Conservation (phyloP, 495 filamentous ascomycete species). For the Coniosporium apollinis region DNA sequence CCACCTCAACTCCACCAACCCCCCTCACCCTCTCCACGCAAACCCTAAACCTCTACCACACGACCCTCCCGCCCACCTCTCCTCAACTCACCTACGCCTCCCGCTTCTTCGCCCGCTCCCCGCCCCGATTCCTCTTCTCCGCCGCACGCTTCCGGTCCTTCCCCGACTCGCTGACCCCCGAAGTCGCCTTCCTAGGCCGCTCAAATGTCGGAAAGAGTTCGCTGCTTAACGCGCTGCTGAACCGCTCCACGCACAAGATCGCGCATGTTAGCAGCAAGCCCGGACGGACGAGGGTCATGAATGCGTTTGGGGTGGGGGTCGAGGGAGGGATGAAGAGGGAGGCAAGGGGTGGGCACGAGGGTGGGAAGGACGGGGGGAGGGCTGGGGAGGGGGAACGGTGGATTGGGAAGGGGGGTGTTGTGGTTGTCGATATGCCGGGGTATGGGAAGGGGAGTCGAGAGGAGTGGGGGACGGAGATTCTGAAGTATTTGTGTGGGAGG, state of each 20-base stretch:
- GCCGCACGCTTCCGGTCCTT: conserved; percentile 49
- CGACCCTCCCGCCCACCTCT: conserved; percentile 36
- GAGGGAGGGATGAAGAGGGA: conserved; percentile 14
- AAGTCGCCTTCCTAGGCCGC: conserved; percentile 64
- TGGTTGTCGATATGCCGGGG: conserved; percentile 81
- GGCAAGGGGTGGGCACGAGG: conserved; percentile 32
- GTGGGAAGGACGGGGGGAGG: conserved; percentile 9
- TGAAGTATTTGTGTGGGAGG: conserved; percentile 61
- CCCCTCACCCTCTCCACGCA: conserved; percentile 9
- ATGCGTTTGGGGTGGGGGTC: conserved; percentile 62
- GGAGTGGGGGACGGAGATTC: conserved; percentile 74
- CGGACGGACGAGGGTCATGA: conserved; percentile 67
- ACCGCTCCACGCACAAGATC: conserved; percentile 24
- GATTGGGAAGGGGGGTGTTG: conserved; percentile 32
- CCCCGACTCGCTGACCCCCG: conserved; percentile 35
- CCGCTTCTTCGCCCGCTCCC: conserved; percentile 44
- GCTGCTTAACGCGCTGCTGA: conserved; percentile 68
- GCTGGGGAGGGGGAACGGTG: conserved; percentile 7
- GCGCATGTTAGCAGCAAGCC: conserved; percentile 56
- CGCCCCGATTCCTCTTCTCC: conserved; percentile 52
- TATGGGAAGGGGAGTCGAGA: conserved; percentile 63
- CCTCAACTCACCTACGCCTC: conserved; percentile 38
- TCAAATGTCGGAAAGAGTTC: conserved; percentile 89
- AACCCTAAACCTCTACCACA: conserved; percentile 36
- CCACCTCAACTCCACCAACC: conserved; percentile 3